Base-by-base conservation (phyloP, 148 eudicot species). In the Diospyros kaki region DNA sequence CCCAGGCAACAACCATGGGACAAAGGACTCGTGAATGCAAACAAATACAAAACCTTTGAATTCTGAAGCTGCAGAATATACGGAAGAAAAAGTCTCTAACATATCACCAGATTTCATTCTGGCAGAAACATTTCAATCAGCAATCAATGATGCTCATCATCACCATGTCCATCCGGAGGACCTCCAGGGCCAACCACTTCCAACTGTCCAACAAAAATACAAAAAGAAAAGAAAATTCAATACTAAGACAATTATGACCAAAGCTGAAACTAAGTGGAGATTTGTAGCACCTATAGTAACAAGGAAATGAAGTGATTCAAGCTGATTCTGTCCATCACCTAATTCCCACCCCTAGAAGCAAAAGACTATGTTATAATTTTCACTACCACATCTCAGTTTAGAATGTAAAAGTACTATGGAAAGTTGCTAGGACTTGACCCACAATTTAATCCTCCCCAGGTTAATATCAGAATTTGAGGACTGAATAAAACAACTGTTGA, bases 141-240 rank as follows among this genome's bases (percentile, higher is more conserved):
- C 73, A 75, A 84, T 86, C 83, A 90, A 68, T 90, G 91, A 77
- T 86, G 86, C 64, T 82, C 86, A n/a, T 84, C 88, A 1, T 81
- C 82, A 14, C 75, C 87, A 76, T 90, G 91, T 58, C 94, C 94
- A 73, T 92, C 91, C n/a, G 94, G 93, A 73, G 88, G 87, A 80
- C 94, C 95, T 66, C 97, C 94, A 15, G 91, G 88, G 79, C 97
- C 97, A 60, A 90, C 97, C 73, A 92, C 93, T 83, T 92, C 90
- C 86, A 92, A 78, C 97, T 90, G 90, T 74, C 64, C 73, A 77
- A 45, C 15, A 48, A 14, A 3, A 60, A 28, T 28, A 28, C 28
- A 28, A 28, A 28, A 28, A 28, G 28, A 28, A 28, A 28, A 28
- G 28, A 28, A 28, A 28, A 69, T 9, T 9, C 68, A 54, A 2